A percentile compares a stretch with the other conserved stretches of the same genome.
These are phyloP conservation scores for Pinus tabuliformis DNA, from an alignment of 75 land plant species.

Conservation along the genomic window DNA sequence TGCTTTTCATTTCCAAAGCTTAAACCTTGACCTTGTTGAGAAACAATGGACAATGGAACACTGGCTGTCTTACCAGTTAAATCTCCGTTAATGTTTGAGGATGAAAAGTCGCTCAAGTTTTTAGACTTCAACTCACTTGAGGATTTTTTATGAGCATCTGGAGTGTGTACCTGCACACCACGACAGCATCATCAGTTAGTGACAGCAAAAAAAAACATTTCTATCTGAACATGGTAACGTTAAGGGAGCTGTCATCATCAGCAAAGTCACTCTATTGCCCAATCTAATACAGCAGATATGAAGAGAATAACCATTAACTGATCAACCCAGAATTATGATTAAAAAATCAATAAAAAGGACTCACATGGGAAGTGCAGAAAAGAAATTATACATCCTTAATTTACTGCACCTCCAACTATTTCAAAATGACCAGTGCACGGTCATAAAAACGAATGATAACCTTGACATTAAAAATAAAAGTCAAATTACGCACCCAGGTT, in stretches of 20 bases:
- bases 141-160: background rate
- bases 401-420: background rate
- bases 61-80: background rate
- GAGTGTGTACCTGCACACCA: slow-evolving; percentile 2
- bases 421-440: background rate
- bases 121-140: background rate
- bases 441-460: background rate
- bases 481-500: slow-evolving; percentile 5
- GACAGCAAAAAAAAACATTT: background rate
- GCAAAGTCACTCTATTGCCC: background rate
- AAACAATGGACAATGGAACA: background rate
- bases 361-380: background rate
- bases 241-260: background rate
- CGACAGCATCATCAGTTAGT: background rate
- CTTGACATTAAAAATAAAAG: background rate
- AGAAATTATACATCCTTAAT: background rate
- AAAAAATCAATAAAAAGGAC: background rate
- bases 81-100: background rate
- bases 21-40: background rate
- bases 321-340: background rate
- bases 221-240: background rate
- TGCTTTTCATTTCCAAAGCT: background rate
- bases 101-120: background rate
- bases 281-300: background rate
- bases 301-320: background rate